Base-by-base conservation (phyloP, 805 yeast species). In the Ogataea neopini region DNA sequence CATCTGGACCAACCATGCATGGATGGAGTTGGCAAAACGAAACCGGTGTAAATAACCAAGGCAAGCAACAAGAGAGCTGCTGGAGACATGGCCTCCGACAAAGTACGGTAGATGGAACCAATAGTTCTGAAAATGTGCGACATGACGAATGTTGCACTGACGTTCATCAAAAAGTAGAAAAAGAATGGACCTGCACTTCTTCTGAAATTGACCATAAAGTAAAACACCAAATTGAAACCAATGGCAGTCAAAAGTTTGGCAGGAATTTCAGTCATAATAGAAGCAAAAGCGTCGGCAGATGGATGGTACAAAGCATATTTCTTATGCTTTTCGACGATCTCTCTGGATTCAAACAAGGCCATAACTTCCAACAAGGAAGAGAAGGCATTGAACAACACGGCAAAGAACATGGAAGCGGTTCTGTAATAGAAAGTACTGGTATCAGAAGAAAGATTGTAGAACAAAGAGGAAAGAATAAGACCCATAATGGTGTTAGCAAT, bases 321-420 rank as follows among this genome's bases (percentile, higher is more conserved):
- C 53, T 76, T 76, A 54, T 79, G 84, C 56, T 79, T 79, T 57
- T 78, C 83, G 29, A 79, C 77, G 47, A 79, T 74, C 7, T 76
- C 74, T 61, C 82, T 70, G 19, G 80, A 73, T 56, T 78, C 81
- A 57, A 70, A 80, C 26, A 79, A 55, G 2, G 79, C 60, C 61
- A 77, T 67, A 48, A 81, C 72, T 63, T 81, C 87, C 60, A 81
- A 69, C 54, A 81, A 57, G 20, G 83, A 80, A 9, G 82, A 69
- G 56, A 81, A 77, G 18, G 84, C 80, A 60, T 80, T 80, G 64
- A 80, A 81, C 55, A 81, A 66, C 34, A 78, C 72, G 23, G 84
- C 81, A 59, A 82, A 82, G 68, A 84, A 85, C 73, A 85, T 69
- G 22, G 82, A 74, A 28, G 86, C 80, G 53, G 82, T 76, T 60